Percentiles rank a stretch among this genome's conserved stretches.
Conservation (phyloP, 306 rosid species). For the Rosa multiflora region DNA sequence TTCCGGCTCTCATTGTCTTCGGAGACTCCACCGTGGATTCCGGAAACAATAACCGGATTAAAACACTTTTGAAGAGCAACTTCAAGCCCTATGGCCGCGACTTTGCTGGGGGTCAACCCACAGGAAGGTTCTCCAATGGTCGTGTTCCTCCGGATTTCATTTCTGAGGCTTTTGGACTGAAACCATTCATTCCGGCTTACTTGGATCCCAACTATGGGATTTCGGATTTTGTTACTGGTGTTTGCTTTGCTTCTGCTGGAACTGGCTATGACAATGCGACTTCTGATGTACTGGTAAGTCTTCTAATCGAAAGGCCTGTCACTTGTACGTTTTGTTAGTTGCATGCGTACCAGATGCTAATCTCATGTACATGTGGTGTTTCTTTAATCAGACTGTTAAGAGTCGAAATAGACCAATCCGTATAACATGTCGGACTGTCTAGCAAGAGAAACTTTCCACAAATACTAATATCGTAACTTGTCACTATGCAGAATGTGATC, state of each 20-base stretch:
- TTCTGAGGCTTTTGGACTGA: slow-evolving; percentile 47
- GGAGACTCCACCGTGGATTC: slow-evolving; percentile 58
- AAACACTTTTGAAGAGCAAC: slow-evolving; percentile 41
- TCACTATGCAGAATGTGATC: slow-evolving; percentile 63
- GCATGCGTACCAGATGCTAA: background rate
- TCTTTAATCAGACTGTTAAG: background rate
- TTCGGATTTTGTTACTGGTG: slow-evolving; percentile 47
- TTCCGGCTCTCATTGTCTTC: slow-evolving; percentile 52
- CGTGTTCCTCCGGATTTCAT: slow-evolving; percentile 45
- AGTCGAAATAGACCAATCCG: too few relatives aligned
- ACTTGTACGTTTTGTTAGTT: background rate
- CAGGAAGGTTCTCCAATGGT: slow-evolving; percentile 50
- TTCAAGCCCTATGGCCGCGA: slow-evolving; percentile 53
- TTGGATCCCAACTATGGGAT: slow-evolving; percentile 40
- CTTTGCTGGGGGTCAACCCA: slow-evolving; percentile 38
- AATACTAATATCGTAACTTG: background rate
- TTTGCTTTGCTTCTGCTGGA: slow-evolving; percentile 59
- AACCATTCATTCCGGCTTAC: slow-evolving; percentile 45
- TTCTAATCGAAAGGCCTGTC: background rate
- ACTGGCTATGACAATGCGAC: slow-evolving; percentile 56
- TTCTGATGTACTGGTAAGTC: slow-evolving; percentile 47
- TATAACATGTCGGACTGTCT: background rate
- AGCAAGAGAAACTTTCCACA: background rate
- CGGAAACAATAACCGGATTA: slow-evolving; percentile 41
- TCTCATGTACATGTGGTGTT: background rate